These are phyloP conservation scores for Xerocomellus amylosporus DNA, from an alignment of 768 basidiomycete genomes.

Conservation along the genomic window DNA sequence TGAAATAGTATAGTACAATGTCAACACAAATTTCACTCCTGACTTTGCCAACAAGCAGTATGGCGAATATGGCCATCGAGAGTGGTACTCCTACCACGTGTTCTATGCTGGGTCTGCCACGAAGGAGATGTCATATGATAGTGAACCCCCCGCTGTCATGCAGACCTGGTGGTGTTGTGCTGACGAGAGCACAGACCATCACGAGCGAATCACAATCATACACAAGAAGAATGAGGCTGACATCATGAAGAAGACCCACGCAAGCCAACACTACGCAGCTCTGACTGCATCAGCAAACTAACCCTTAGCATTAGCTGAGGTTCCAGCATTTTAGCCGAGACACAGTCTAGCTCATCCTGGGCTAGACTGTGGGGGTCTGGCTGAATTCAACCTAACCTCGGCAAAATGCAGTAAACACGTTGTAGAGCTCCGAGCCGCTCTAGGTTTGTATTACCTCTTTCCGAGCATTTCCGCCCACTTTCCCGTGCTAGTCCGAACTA, in stretches of 20 bases:
- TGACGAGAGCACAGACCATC: conserved; percentile 14
- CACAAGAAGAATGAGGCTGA: conserved; percentile 22
- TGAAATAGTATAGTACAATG: no score
- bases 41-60: conserved; percentile 23
- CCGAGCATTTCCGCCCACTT: no score
- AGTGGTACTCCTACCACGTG: conserved; percentile 30
- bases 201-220: conserved; percentile 23
- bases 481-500: no score
- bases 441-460: no score
- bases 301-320: no score
- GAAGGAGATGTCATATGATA: conserved; percentile 30
- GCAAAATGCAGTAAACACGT: no score
- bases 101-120: conserved; percentile 17
- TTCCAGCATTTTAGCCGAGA: no score
- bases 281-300: conserved; percentile 24
- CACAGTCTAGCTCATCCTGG: no score
- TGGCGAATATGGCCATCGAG: conserved; percentile 26
- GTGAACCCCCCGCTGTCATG: background rate
- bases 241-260: conserved; percentile 27
- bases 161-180: background rate
- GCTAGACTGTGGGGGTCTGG: no score
- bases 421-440: no score
- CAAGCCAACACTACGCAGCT: conserved; percentile 27
- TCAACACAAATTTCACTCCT: conserved; percentile 28
- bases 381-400: no score